Conservation (phyloP, 192 early-diverging fungal species). For the Coemansia sp. region DNA sequence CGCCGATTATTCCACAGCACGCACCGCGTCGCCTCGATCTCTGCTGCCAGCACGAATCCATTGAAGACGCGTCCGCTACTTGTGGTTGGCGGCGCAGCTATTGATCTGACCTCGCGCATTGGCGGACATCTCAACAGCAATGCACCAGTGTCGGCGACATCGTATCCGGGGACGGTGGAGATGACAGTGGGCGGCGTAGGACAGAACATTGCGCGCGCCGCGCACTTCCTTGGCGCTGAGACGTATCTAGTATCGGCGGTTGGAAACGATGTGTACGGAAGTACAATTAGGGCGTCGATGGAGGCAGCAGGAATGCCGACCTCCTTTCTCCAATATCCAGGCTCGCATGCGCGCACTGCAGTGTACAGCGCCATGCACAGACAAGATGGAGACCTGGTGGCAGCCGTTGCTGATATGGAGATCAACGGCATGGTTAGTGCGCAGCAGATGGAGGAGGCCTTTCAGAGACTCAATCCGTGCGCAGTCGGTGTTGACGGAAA, state of each 20-base stretch:
- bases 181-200: slow-evolving; percentile 87
- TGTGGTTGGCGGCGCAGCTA: slow-evolving; percentile 82
- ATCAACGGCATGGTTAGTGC: slow-evolving; percentile 64
- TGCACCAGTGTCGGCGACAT: slow-evolving; percentile 56
- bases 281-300: slow-evolving; percentile 58
- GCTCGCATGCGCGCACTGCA: slow-evolving; percentile 59
- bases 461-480: slow-evolving; percentile 6
- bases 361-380: slow-evolving; percentile 81
- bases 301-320: slow-evolving; percentile 61
- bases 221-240: slow-evolving; percentile 61
- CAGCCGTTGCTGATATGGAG: slow-evolving; percentile 93
- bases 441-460: slow-evolving; percentile 14
- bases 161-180: slow-evolving; percentile 68
- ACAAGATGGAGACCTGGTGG: slow-evolving; percentile 67
- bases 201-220: slow-evolving; percentile 87
- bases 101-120: slow-evolving; percentile 69
- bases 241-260: slow-evolving; percentile 68
- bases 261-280: slow-evolving; percentile 72
- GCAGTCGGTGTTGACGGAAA: slow-evolving; percentile 81
- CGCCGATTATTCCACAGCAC: neutral
- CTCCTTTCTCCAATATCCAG: slow-evolving; percentile 21
- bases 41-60: neutral
- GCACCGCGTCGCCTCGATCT: neutral
- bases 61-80: slow-evolving; percentile 57
- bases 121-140: neutral